Evolutionary conservation across 2,329 filamentous ascomycete genomes (phyloP), one percentile per base, ranked within the genome.

Genomic region (Annulohypoxylon truncatum): DNA sequence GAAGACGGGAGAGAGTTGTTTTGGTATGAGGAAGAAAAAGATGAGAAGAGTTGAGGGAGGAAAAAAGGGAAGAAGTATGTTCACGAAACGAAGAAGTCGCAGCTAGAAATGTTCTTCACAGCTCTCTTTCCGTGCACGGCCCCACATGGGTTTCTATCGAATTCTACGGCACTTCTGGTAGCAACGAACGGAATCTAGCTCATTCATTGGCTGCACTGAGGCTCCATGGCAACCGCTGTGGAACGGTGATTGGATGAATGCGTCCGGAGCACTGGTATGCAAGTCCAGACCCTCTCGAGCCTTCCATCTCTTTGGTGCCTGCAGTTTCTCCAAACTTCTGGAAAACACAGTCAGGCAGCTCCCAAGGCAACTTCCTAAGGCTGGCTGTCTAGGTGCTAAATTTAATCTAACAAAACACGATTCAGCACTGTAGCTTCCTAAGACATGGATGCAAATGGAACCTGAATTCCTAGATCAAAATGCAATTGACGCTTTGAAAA

Each of bases 91-190:
- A 35, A 24, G 52, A 61, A 57, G 51, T 58, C 26, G 55, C 58
- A 40, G 47, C 62, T 65, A 67, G 63, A 66, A 71, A 69, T 65
- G 57, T 64, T 65, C 67, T 64, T 58, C 64, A 59, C 48, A 70
- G 67, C 64, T 69, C 64, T 69, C 66, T 70, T 69, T 69, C 64
- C 40, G 62, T 71, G 73, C 72, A 73, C 73, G 69, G 74, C 71
- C 74, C 74, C 71, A 64, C 72, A 61, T 54, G 63, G 58, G 74
- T 75, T 76, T 76, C 74, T 76, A 76, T 76, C 59, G 73, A 76
- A 76, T 76, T 76, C 74, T 72, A 76, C 71, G 74, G 70, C 67
- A 72, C 51, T 64, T 67, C 48, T 61, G 55, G 63, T 61, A 20
- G 58, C 61, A 54, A 51, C 51, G 26, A 56, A 29, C 20, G 7